Base-by-base conservation (phyloP, 352 stramenopile species). In the Phytophthora podocarpi region DNA sequence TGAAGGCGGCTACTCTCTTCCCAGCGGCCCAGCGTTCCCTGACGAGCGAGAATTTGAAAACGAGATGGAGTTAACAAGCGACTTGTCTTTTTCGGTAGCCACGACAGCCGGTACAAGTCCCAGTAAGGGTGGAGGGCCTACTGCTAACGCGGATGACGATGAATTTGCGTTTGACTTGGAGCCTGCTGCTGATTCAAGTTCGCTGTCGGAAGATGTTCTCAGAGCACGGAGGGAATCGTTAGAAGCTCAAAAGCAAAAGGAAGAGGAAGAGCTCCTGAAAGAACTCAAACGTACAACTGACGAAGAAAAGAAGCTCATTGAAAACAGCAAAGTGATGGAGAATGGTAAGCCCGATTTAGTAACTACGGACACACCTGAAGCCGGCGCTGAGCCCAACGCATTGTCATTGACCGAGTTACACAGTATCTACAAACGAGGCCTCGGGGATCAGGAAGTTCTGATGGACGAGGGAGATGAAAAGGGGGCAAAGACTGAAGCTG, bases 391-490 rank as follows among this genome's bases (percentile, higher is more conserved):
- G 0, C 1, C 47, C 3, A 74, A 74, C 37, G 51, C 57, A 13
- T 40, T 91, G 7, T 89, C 82, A 3, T 24, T 91, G 24, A 81
- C 72, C 45, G 80, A 94, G 50, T 58, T 94, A 13, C 81, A 94
- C 45, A 80, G 66, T 28, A 94, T 92, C 37, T 94, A 94, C 68
- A 94, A 91, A 32, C 79, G 81, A 27, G 85, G 85, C 2, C 67
- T 94, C 13, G 85, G 85, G 4, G 85, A 94, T 32, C 85, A 95
- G 50, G 69, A 76, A 58, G 75, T 88, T 18, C 54, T 77, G 11
- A 59, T 91, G 39, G 36, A 89, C 32, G 76, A 82, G 8, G 32
- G 54, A 23, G 65, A 78, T 18, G 52, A 56, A 12, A 64, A 75
- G 15, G 45, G 49, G 15, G 7, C 36, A n/a, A 51, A 16, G 13